Conservation (phyloP, 192 early-diverging fungal genomes). For the Entomortierella beljakovae region DNA sequence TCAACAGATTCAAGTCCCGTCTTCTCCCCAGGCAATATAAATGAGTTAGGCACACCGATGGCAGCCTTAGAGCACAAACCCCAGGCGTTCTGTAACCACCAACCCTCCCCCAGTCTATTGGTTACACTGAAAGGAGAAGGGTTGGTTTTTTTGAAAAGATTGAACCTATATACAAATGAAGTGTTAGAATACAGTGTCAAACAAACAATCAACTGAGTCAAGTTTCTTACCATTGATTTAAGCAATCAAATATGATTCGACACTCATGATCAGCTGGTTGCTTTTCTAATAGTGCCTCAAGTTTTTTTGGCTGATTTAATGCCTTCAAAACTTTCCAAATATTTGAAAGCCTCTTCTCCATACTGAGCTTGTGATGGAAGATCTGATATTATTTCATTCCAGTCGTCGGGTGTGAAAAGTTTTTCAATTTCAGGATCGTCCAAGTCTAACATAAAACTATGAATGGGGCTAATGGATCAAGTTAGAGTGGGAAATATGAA, state of each 20-base stretch:
- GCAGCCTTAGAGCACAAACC: too few relatives aligned
- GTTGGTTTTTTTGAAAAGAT: too few relatives aligned
- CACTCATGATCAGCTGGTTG: conserved; percentile 27
- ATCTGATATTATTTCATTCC: conserved; percentile 31
- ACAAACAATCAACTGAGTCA: too few relatives aligned
- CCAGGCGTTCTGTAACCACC: too few relatives aligned
- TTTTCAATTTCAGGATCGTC: conserved; percentile 17
- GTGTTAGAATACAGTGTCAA: too few relatives aligned
- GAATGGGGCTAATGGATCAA: conserved; percentile 35
- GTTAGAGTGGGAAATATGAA: too few relatives aligned
- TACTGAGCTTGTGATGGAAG: conserved; percentile 18
- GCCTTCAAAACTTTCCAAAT: conserved; percentile 25
- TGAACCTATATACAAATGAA: too few relatives aligned
- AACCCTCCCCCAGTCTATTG: too few relatives aligned
- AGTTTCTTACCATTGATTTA: conserved; percentile 41
- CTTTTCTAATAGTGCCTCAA: conserved; percentile 22
- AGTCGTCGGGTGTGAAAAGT: conserved; percentile 18
- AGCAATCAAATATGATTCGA: conserved; percentile 23
- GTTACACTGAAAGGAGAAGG: too few relatives aligned
- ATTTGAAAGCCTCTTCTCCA: conserved; percentile 17
- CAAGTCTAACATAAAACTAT: conserved; percentile 33
- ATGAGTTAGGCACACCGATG: too few relatives aligned
- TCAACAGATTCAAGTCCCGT: too few relatives aligned
- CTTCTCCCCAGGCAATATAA: too few relatives aligned
- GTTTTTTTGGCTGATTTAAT: conserved; percentile 16